Conservation (phyloP, 192 early-diverging fungal genomes). For the Umbelopsis sp. region DNA sequence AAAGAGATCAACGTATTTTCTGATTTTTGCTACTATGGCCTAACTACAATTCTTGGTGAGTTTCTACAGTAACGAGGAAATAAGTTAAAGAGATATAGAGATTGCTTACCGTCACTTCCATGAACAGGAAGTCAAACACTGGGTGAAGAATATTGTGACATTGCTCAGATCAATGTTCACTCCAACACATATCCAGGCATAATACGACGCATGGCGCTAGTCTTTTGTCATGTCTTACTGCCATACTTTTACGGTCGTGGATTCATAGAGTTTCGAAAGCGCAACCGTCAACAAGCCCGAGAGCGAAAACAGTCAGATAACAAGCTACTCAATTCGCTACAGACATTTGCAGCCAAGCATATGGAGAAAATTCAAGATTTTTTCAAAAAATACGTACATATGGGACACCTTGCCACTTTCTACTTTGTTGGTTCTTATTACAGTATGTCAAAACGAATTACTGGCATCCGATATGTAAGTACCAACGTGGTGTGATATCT, state of each 20-base stretch:
- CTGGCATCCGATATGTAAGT: slow-evolving; percentile 79
- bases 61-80: neutral
- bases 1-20: slow-evolving; percentile 62
- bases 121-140: slow-evolving; percentile 74
- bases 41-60: slow-evolving; percentile 71
- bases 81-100: neutral
- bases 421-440: slow-evolving; percentile 89
- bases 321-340: neutral
- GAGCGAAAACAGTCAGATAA: neutral
- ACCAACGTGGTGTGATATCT: neutral
- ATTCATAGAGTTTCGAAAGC: slow-evolving; percentile 27
- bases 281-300: slow-evolving; percentile 8
- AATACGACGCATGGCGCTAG: slow-evolving; percentile 23
- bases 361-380: slow-evolving; percentile 42
- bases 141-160: slow-evolving; percentile 96
- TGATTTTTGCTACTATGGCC: slow-evolving; percentile 70
- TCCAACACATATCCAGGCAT: slow-evolving; percentile 55
- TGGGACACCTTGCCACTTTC: slow-evolving; percentile 84
- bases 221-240: slow-evolving; percentile 31
- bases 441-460: slow-evolving; percentile 75
- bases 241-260: slow-evolving; percentile 33
- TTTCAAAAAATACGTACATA: slow-evolving; percentile 49
- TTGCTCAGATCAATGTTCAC: slow-evolving; percentile 65
- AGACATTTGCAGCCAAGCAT: slow-evolving; percentile 12
- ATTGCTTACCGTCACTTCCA: neutral